phyloP scores from a whole-genome alignment of 1,284 basidiomycete genomes.

The Cystobasidium pallidum region DNA sequence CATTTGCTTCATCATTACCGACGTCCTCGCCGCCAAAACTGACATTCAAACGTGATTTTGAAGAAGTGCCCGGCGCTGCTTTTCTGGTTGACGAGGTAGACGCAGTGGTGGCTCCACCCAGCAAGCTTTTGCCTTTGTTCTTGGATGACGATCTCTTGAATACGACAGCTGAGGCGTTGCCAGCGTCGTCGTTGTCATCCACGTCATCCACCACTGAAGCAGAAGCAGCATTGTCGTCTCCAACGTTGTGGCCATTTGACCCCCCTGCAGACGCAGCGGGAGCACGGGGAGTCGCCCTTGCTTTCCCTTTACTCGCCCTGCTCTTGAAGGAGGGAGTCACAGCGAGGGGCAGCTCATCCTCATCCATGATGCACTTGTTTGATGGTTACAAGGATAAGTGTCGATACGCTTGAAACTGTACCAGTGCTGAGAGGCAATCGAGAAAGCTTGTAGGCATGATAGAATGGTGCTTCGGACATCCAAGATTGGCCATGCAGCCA shows the following conservation, averaged over 20 bases:
- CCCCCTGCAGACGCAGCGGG: too few species aligned
- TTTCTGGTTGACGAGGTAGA: constrained; percentile 10
- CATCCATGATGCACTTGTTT: constrained; percentile 26
- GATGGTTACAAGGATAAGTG: neutral
- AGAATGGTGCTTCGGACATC: too few species aligned
- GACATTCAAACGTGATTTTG: constrained; percentile 28
- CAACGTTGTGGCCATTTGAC: constrained; percentile 4
- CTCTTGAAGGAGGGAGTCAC: constrained; percentile 43
- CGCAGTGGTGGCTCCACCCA: constrained; percentile 28
- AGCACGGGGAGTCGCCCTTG: constrained; percentile 15
- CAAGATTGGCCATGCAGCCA: too few species aligned
- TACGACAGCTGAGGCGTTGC: constrained; percentile 35
- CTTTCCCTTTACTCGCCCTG: constrained; percentile 31
- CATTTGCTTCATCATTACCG: constrained; percentile 4
- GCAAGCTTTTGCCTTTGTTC: constrained; percentile 21
- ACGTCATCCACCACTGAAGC: neutral
- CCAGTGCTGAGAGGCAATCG: neutral
- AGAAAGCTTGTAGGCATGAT: constrained; percentile 8
- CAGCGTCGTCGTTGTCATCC: constrained; percentile 26
- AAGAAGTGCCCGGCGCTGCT: constrained; percentile 1
- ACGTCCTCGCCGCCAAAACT: constrained; percentile 28
- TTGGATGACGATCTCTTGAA: constrained; percentile 28
- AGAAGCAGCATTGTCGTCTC: neutral
- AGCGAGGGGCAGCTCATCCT: constrained; percentile 21
- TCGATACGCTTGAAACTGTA: neutral